Evolutionary conservation across 306 rosid species (phyloP), one percentile per base, ranked within the genome.

Genomic region (Quercus agrifolia): DNA sequence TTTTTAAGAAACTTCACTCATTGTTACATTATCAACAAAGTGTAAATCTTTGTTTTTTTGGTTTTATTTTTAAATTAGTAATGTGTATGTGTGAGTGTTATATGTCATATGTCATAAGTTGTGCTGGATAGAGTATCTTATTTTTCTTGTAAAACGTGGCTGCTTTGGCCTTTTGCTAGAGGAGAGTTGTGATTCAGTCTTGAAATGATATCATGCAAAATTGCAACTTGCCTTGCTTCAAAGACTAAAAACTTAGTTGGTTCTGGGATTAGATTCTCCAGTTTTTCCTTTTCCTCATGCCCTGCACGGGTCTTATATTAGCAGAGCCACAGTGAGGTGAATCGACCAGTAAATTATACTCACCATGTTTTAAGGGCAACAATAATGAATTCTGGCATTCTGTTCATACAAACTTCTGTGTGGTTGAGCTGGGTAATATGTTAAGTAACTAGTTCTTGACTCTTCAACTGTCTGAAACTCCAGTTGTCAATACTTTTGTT

Each of bases 191-290:
- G 46, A 31, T 66, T 19, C 9, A 6, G 12, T 18, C 35, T 67
- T 13, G 19, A 67, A 19, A 67, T 11, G 35, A 17, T 15, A 18
- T 19, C 15, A 33, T 31, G 25, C 19, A 18, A 31, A 67, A 67
- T 7, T 33, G 41, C 77, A 5, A 51, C 74, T 79, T 71, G 75
- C 68, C 41, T 75, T 51, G 59, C 51, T 25, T 71, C 56, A 28
- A 46, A 54, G 58, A 66, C 66, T 21, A 52, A 62, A 64, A 27
- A 57, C 33, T 13, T n/a, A 74, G 80, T 79, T 56, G 41, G 76
- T 57, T 81, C 35, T 61, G 61, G 61, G 35, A 49, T 54, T 35
- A 49, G 59, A 80, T 72, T 58, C 67, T n/a, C 62, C 57, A 44
- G 72, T 80, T 75, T 27, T 33, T 56, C 35, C 35, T 77, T 77